Evolutionary conservation across 805 yeast genomes (phyloP).

Genomic region (Wickerhamiella siamensis): DNA sequence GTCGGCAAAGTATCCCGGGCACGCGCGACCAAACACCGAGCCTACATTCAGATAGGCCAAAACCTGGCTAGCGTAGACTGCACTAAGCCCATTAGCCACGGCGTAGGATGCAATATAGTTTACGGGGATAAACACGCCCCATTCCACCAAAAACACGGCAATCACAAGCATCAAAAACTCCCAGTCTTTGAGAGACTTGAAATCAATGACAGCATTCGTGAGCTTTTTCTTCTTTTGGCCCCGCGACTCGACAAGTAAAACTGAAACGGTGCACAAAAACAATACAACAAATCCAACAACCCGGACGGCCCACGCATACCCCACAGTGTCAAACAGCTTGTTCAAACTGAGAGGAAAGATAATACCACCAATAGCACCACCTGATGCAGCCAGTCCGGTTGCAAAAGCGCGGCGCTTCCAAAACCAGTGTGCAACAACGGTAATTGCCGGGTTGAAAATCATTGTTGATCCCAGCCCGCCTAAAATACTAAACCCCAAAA

Average conservation of each 20-base stretch:
- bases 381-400: constrained; percentile 47
- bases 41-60: constrained; percentile 36
- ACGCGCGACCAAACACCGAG: constrained; percentile 39
- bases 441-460: constrained; percentile 39
- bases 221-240: constrained; percentile 11
- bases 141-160: constrained; percentile 31
- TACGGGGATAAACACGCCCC: constrained; percentile 36
- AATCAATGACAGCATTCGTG: constrained; percentile 21
- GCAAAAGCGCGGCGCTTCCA: constrained; percentile 41
- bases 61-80: constrained; percentile 25
- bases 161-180: constrained; percentile 20
- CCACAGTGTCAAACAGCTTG: constrained; percentile 32
- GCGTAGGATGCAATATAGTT: constrained; percentile 50
- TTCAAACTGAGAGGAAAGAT: constrained; percentile 42
- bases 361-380: constrained; percentile 56
- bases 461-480: constrained; percentile 33
- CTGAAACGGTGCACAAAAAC: constrained; percentile 20
- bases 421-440: constrained; percentile 52
- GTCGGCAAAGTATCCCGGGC: constrained; percentile 47
- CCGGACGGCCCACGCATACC: constrained; percentile 49
- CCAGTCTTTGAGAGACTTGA: constrained; percentile 20
- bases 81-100: constrained; percentile 31
- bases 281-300: constrained; percentile 28
- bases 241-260: constrained; percentile 29
- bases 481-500: constrained; percentile 38